Evolutionary conservation across 257 asterid genomes (phyloP).

Genomic region (Scutellaria baicalensis): DNA sequence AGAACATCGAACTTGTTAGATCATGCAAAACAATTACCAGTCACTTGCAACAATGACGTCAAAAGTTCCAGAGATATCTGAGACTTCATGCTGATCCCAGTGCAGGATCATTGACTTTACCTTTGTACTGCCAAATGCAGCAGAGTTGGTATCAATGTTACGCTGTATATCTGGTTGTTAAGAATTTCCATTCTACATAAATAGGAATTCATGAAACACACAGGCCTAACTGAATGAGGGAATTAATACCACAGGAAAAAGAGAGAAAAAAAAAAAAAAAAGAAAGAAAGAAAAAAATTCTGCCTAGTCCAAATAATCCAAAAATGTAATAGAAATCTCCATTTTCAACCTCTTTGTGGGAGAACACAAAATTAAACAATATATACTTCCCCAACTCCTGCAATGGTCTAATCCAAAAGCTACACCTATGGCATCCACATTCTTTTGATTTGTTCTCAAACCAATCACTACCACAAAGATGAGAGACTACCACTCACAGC

Average conservation of each 20-base stretch:
- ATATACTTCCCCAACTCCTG: neutral
- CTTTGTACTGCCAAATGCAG: constrained; percentile 50
- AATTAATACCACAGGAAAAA: neutral
- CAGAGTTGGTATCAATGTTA: constrained; percentile 51
- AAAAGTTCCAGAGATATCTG: constrained; percentile 38
- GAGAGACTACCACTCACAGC: neutral
- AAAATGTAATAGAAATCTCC: neutral
- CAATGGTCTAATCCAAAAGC: neutral
- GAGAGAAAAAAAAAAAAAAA: no score
- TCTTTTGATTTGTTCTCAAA: neutral
- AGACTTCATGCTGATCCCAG: constrained; percentile 50
- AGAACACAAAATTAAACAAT: neutral
- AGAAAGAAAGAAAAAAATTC: neutral
- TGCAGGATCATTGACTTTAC: constrained; percentile 76
- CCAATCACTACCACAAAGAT: neutral
- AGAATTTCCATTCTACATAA: constrained; percentile 25
- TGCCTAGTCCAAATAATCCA: neutral
- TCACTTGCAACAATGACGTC: constrained; percentile 86
- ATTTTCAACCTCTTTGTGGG: neutral
- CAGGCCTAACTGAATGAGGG: neutral
- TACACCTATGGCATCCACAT: neutral
- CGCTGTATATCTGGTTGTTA: constrained; percentile 71
- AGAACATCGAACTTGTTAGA: neutral
- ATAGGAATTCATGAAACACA: constrained; percentile 7
- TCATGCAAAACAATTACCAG: constrained; percentile 51